Base-by-base conservation (phyloP, 139 green algal genomes). In the Chlorokybus atmophyticus region DNA sequence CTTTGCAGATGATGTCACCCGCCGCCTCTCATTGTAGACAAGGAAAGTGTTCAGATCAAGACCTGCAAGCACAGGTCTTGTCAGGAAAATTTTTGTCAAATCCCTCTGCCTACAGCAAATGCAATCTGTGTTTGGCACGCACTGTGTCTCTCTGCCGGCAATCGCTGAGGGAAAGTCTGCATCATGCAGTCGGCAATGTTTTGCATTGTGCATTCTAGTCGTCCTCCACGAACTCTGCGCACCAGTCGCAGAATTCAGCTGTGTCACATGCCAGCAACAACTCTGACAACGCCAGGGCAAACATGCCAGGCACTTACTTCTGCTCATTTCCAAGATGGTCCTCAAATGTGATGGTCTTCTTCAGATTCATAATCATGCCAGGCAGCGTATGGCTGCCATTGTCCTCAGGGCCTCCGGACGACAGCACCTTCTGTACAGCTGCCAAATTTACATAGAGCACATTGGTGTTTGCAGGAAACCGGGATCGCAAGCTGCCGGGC, bases 201-300 rank as follows among this genome's bases (percentile, higher is more conserved):
- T 69, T 90, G 83, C 91, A 98, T 98, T 25, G 91, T 95, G 78
- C 84, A 95, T 72, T 98, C 91, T 71, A 98, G 83, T 55, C 91
- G 81, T 0, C 88, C 90, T 0, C 76, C 89, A 23, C 40, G 50
- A 8, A 66, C 57, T 14, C 31, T 67, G 62, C 35, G 42, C 7
- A 35, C 50, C 32, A 82, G 10, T 21, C n/a, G 6, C 44, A 21
- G 10, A n/a, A n/a, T n/a, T n/a, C n/a, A n/a, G n/a, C n/a, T n/a
- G n/a, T n/a, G n/a, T n/a, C n/a, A n/a, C 38, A 21, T 44, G 38
- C 38, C 10, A n/a, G n/a, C n/a, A 14, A 14, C 38, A 44, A 23
- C 14, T 44, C 38, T 44, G 14, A 44, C 14, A 17, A 44, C 38
- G 14, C 14, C 14, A 44, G 17, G 38, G 17, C 38, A 17, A 44